A percentile compares a stretch with the other conserved stretches of the same genome.
phyloP scores from a whole-genome alignment of 1,284 basidiomycete genomes.

The Megacollybia platyphylla region DNA sequence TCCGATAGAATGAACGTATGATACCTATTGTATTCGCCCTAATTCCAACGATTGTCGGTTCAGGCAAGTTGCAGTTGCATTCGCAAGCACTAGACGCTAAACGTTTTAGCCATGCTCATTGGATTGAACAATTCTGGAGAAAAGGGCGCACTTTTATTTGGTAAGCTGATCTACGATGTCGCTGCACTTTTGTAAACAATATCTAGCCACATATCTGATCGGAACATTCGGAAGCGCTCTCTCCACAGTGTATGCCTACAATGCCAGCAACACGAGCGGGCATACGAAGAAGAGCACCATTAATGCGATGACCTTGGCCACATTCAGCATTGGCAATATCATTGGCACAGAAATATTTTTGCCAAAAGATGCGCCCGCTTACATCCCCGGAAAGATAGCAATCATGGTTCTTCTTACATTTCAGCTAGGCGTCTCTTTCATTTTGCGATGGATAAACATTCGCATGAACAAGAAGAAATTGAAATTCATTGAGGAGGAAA shows the following conservation, averaged over 20 bases:
- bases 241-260: conserved; percentile 52
- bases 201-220: conserved; percentile 39
- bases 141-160: conserved; percentile 47
- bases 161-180: conserved; percentile 15
- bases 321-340: conserved; percentile 48
- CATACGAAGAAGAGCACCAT: conserved; percentile 60
- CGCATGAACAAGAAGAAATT: conserved; percentile 40
- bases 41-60: conserved; percentile 49
- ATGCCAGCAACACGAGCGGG: conserved; percentile 53
- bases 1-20: conserved; percentile 43
- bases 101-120: conserved; percentile 35
- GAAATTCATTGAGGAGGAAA: conserved; percentile 27
- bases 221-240: conserved; percentile 48
- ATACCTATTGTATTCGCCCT: conserved; percentile 48
- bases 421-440: conserved; percentile 34
- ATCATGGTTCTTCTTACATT: conserved; percentile 46
- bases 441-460: conserved; percentile 43
- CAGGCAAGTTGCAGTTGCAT: conserved; percentile 19
- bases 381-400: conserved; percentile 51
- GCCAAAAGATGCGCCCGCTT: conserved; percentile 48
- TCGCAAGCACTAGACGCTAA: not conserved
- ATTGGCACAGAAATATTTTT: conserved; percentile 51
- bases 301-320: conserved; percentile 46
- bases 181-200: not conserved
- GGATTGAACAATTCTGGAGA: conserved; percentile 35